Conservation (phyloP, 164 flowering plant genomes). For the Stephania yunnanensis region DNA sequence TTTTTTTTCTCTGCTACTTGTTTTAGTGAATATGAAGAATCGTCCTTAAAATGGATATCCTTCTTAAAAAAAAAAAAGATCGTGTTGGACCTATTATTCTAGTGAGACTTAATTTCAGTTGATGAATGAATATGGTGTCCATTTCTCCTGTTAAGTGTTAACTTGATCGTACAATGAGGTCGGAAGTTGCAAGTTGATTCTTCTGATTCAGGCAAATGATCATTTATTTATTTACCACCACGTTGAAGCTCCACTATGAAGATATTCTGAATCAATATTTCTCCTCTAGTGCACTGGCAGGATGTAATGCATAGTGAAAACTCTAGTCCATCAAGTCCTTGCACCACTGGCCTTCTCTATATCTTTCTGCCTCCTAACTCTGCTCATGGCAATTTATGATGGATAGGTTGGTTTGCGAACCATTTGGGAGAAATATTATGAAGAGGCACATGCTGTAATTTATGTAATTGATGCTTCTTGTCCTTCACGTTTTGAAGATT, state of each 20-base stretch:
- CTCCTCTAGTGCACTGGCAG: background rate
- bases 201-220: background rate
- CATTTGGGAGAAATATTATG: conserved; percentile 99
- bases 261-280: background rate
- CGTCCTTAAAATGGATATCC: background rate
- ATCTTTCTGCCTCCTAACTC: conserved; percentile 10
- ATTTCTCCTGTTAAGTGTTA: background rate
- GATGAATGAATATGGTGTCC: background rate
- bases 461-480: conserved; percentile 88
- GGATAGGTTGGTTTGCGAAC: conserved; percentile 87
- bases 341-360: background rate
- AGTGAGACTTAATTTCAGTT: background rate
- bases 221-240: background rate
- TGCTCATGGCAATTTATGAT: background rate
- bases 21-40: background rate
- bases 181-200: background rate
- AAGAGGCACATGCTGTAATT: conserved; percentile 95
- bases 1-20: background rate
- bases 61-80: background rate
- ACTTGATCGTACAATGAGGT: background rate
- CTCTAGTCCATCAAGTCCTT: background rate
- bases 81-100: background rate
- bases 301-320: background rate
- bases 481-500: conserved; percentile 93
- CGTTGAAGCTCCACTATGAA: background rate